phyloP scores from a whole-genome alignment of 1,139 yeast species.

The Tardiomyces digboiensis region DNA sequence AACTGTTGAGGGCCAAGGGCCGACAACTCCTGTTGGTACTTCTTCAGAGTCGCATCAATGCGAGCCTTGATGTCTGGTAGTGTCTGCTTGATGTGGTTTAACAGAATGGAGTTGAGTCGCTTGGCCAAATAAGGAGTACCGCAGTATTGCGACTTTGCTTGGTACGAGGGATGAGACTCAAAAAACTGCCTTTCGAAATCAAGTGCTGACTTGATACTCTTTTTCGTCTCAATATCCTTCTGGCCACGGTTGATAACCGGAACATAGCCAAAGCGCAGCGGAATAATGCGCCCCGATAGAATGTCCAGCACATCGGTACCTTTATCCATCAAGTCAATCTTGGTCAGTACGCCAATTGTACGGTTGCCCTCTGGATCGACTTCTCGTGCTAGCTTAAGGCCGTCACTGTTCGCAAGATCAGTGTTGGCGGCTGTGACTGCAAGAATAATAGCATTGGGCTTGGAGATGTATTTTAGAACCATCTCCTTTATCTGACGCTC shows the following conservation, averaged over 20 bases:
- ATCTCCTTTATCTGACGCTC: slow-evolving; percentile 92
- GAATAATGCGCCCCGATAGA: slow-evolving; percentile 92
- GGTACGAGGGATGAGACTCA: slow-evolving; percentile 91
- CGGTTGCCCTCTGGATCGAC: slow-evolving; percentile 97
- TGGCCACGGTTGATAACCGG: slow-evolving; percentile 98
- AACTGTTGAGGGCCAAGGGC: slow-evolving; percentile 69
- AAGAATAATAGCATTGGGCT: slow-evolving; percentile 91
- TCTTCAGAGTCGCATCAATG: slow-evolving; percentile 82
- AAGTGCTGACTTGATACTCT: slow-evolving; percentile 84
- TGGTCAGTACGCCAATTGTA: slow-evolving; percentile 95
- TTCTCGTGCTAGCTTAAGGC: slow-evolving; percentile 91
- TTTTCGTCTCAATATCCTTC: slow-evolving; percentile 81
- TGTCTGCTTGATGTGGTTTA: slow-evolving; percentile 91
- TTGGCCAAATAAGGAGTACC: slow-evolving; percentile 97
- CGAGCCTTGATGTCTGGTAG: slow-evolving; percentile 92
- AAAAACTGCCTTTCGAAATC: slow-evolving; percentile 72
- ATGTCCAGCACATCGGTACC: slow-evolving; percentile 99
- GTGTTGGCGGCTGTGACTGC: slow-evolving; percentile 98
- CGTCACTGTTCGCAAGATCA: slow-evolving; percentile 96
- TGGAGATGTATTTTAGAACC: slow-evolving; percentile 88
- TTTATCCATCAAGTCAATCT: slow-evolving; percentile 95
- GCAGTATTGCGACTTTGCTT: slow-evolving; percentile 83
- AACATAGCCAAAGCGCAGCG: slow-evolving; percentile 90
- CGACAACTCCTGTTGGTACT: slow-evolving; percentile 72
- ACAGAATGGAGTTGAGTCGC: slow-evolving; percentile 78